Evolutionary conservation across 805 yeast genomes (phyloP).

Genomic region (Metschnikowia henanensis): DNA sequence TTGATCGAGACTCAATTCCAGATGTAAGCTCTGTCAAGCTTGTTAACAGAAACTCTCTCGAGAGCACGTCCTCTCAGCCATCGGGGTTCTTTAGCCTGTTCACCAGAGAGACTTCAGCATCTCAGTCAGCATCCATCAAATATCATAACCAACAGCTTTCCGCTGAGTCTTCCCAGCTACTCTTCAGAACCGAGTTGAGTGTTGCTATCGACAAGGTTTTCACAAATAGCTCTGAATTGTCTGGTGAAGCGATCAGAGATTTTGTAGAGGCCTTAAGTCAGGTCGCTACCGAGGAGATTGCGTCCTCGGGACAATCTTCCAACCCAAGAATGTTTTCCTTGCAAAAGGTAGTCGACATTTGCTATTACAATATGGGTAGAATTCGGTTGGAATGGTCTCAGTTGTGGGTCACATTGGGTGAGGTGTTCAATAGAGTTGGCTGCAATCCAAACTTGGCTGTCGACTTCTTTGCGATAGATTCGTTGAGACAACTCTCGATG

Average conservation of each 20-base stretch:
- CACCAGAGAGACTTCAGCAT: conserved; percentile 49
- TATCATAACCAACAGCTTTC: conserved; percentile 70
- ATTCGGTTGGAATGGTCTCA: conserved; percentile 96
- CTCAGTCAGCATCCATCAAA: conserved; percentile 68
- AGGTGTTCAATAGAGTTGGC: conserved; percentile 81
- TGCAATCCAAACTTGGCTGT: conserved; percentile 74
- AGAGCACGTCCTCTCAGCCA: conserved; percentile 45
- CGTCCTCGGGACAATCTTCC: conserved; percentile 75
- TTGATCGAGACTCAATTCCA: conserved; percentile 80
- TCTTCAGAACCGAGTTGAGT: conserved; percentile 66
- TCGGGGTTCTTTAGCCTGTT: conserved; percentile 58
- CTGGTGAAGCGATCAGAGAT: conserved; percentile 81
- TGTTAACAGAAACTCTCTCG: conserved; percentile 49
- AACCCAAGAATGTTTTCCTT: conserved; percentile 90
- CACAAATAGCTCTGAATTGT: conserved; percentile 73
- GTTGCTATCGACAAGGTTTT: conserved; percentile 86
- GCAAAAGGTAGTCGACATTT: conserved; percentile 95
- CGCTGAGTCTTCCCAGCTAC: conserved; percentile 53
- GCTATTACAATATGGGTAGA: conserved; percentile 96
- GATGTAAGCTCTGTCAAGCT: conserved; percentile 78
- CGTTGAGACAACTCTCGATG: conserved; percentile 88
- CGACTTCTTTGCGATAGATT: conserved; percentile 89
- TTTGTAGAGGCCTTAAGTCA: conserved; percentile 86
- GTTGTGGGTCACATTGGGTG: conserved; percentile 92
- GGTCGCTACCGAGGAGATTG: conserved; percentile 89